Percentiles rank a stretch among this genome's conserved stretches.
Conservation (phyloP, 257 asterid genomes). For the Jacaranda mimosifolia region DNA sequence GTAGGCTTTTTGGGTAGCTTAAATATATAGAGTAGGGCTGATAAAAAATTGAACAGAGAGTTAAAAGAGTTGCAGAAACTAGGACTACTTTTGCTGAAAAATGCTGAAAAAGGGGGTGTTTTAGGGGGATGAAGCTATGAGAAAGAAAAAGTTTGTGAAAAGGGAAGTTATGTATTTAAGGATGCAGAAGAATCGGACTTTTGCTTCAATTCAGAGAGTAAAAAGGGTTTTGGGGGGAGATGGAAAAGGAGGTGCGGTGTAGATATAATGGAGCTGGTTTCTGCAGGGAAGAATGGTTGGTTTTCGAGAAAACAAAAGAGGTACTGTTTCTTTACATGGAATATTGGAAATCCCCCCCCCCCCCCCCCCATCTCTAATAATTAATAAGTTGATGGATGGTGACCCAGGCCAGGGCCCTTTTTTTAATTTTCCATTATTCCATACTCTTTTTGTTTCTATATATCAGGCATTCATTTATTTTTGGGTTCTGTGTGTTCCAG, state of each 20-base stretch:
- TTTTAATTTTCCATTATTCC: slow-evolving; percentile 11
- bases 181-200: slow-evolving; percentile 31
- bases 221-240: not conserved
- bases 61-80: slow-evolving; percentile 37
- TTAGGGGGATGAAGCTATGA: slow-evolving; percentile 25
- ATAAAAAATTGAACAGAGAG: slow-evolving; percentile 19
- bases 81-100: slow-evolving; percentile 29
- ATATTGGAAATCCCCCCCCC: slow-evolving; percentile 39
- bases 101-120: no score
- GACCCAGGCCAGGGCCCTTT: not conserved
- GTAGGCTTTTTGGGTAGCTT: slow-evolving; percentile 43
- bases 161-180: slow-evolving; percentile 41
- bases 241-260: not conserved
- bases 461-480: not conserved
- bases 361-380: not conserved
- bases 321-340: slow-evolving; percentile 47
- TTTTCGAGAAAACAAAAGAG: slow-evolving; percentile 51
- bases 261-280: slow-evolving; percentile 23
- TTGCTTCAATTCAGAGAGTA: slow-evolving; percentile 9
- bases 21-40: slow-evolving; percentile 24
- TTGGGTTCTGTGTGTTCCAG: not conserved
- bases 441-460: slow-evolving; percentile 1
- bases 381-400: not conserved
- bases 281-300: slow-evolving; percentile 52
- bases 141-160: slow-evolving; percentile 30